Percentiles rank a stretch among this genome's conserved stretches.
phyloP scores from a whole-genome alignment of 164 flowering plant species.

The Vitis rupestris region DNA sequence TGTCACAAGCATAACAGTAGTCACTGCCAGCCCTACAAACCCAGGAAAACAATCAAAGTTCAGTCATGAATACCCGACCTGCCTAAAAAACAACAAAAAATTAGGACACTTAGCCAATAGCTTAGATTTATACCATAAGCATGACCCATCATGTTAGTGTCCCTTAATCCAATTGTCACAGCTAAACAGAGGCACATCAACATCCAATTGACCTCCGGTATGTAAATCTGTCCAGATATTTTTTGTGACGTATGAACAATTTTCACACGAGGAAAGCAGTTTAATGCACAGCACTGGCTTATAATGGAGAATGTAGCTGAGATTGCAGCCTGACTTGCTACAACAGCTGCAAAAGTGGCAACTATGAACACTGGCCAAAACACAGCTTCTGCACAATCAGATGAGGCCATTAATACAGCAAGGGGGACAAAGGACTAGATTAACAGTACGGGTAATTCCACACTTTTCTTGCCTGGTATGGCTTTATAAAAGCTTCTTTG shows the following conservation, averaged over 20 bases:
- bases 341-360: constrained; percentile 65
- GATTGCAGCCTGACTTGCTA: constrained; percentile 78
- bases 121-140: constrained; percentile 51
- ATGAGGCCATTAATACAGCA: constrained; percentile 7
- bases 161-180: constrained; percentile 60
- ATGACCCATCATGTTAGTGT: constrained; percentile 67
- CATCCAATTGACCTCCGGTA: constrained; percentile 75
- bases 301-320: constrained; percentile 74
- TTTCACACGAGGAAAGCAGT: constrained; percentile 72
- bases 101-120: neutral
- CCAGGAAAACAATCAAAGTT: constrained; percentile 12
- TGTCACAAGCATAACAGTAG: constrained; percentile 72
- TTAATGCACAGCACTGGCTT: constrained; percentile 64
- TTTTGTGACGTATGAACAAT: constrained; percentile 63
- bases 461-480: constrained; percentile 55
- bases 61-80: neutral
- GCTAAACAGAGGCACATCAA: constrained; percentile 66
- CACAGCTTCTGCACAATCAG: constrained; percentile 44
- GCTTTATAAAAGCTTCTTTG: constrained; percentile 66
- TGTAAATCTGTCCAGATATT: constrained; percentile 69
- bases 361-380: constrained; percentile 76
- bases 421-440: neutral
- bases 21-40: constrained; percentile 61
- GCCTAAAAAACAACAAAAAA: neutral
- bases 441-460: neutral